Evolutionary conservation across 1,284 basidiomycete species (phyloP).

Genomic region (Bjerkandera adusta): DNA sequence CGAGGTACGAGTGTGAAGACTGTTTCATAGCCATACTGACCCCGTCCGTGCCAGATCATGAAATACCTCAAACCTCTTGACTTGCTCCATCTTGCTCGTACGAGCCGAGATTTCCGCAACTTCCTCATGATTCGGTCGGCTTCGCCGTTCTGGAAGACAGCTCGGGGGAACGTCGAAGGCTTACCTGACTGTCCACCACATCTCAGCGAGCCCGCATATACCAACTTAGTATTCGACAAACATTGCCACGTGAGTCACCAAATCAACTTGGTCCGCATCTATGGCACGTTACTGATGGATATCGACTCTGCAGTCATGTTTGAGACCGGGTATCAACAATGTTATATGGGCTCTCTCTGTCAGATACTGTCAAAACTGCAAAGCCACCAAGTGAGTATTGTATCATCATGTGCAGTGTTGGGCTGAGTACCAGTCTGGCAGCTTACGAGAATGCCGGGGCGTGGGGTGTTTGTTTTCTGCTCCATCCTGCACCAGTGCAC

Average conservation of each 20-base stretch:
- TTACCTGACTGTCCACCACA: neutral
- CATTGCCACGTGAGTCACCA: constrained; percentile 1
- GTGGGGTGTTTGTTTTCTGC: no score
- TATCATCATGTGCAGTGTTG: no score
- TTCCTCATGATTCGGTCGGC: constrained; percentile 8
- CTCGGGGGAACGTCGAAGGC: constrained; percentile 6
- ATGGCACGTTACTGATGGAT: neutral
- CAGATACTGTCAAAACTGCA: neutral
- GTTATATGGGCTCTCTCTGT: neutral
- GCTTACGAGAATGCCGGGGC: no score
- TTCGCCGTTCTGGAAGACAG: constrained; percentile 11
- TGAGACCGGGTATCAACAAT: neutral
- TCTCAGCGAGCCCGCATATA: constrained; percentile 1
- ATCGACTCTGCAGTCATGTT: neutral
- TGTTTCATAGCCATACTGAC: neutral
- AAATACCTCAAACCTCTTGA: constrained; percentile 6
- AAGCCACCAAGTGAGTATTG: no score
- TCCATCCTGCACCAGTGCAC: no score
- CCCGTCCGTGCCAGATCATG: constrained; percentile 1
- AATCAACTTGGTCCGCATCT: neutral
- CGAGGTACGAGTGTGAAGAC: constrained; percentile 15
- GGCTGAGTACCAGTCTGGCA: no score
- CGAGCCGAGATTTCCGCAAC: constrained; percentile 4
- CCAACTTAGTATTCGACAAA: constrained; percentile 1
- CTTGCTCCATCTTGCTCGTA: constrained; percentile 11